Evolutionary conservation across 768 basidiomycete species (phyloP).

Genomic region (Boletus rubropictus): DNA sequence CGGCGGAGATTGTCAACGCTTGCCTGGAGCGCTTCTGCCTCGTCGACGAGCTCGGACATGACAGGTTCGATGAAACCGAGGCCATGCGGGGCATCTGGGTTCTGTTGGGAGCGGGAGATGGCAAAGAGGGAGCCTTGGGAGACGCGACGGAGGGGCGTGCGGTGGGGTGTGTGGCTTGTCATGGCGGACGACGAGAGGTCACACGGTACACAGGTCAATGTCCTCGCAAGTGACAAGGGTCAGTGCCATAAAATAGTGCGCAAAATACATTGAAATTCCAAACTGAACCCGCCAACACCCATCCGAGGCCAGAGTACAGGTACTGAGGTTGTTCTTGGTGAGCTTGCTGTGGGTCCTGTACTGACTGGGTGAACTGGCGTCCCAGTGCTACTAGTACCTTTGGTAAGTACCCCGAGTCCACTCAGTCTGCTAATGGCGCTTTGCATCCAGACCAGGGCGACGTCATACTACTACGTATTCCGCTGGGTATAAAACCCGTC

Average conservation of each 20-base stretch:
- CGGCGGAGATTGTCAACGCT: slow-evolving; percentile 68
- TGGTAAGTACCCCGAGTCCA: neutral
- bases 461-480: slow-evolving; percentile 18
- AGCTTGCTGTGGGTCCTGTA: slow-evolving; percentile 1
- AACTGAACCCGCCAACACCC: neutral
- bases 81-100: slow-evolving; percentile 73
- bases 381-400: too few species aligned
- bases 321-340: neutral
- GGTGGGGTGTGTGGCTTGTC: slow-evolving; percentile 37
- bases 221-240: too few species aligned
- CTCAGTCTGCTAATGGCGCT: neutral
- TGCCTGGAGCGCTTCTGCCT: slow-evolving; percentile 71
- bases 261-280: slow-evolving; percentile 3
- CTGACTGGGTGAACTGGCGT: neutral
- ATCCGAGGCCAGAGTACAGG: neutral
- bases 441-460: slow-evolving; percentile 10
- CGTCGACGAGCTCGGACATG: slow-evolving; percentile 82
- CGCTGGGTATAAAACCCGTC: slow-evolving; percentile 9
- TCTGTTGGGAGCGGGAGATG: slow-evolving; percentile 64
- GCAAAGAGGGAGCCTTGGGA: slow-evolving; percentile 89
- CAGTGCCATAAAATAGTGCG: too few species aligned
- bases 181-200: neutral
- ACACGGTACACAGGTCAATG: too few species aligned
- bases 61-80: slow-evolving; percentile 82
- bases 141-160: slow-evolving; percentile 82